Conservation (phyloP, 2,329 filamentous ascomycete species). For the Penicillium sclerotigenum region DNA sequence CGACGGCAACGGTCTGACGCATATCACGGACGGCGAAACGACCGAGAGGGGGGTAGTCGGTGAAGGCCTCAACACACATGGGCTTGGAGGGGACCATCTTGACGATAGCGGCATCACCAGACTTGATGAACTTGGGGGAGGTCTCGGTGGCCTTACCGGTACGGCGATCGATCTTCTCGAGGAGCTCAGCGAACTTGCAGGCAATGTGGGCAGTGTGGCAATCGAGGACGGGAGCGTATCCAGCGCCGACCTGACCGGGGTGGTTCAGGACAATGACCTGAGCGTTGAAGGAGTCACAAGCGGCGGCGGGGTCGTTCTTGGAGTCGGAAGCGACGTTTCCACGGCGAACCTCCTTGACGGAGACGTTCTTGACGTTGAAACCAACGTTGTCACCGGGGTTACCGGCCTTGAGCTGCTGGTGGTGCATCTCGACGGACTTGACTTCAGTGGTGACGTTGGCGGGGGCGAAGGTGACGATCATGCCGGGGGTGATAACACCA, state of each 20-base stretch:
- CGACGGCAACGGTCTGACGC: constrained; percentile 46
- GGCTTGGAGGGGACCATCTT: constrained; percentile 99
- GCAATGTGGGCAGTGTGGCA: constrained; percentile 99
- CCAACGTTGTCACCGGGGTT: constrained; percentile 99
- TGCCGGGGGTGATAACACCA: constrained; percentile 82
- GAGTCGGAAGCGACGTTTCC: constrained; percentile 99
- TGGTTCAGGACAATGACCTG: constrained; percentile 99
- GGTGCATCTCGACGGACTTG: constrained; percentile 99
- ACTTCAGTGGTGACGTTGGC: constrained; percentile 99
- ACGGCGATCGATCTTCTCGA: constrained; percentile 99
- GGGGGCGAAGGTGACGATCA: constrained; percentile 94
- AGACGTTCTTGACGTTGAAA: constrained; percentile 99
- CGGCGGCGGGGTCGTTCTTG: constrained; percentile 97
- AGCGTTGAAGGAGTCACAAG: constrained; percentile 91
- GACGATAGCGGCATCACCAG: constrained; percentile 99
- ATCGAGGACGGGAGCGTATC: constrained; percentile 98
- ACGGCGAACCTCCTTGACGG: constrained; percentile 99
- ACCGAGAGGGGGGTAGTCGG: constrained; percentile 97
- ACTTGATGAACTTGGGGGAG: constrained; percentile 99
- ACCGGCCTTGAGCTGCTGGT: constrained; percentile 97
- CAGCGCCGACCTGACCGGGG: constrained; percentile 98
- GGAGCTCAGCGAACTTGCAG: constrained; percentile 99
- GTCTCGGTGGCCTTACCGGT: constrained; percentile 95
- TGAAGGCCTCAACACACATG: constrained; percentile 99
- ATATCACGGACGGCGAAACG: constrained; percentile 99